Evolutionary conservation across 2,329 filamentous ascomycete genomes (phyloP).

Genomic region (Hypoxylon sp.): DNA sequence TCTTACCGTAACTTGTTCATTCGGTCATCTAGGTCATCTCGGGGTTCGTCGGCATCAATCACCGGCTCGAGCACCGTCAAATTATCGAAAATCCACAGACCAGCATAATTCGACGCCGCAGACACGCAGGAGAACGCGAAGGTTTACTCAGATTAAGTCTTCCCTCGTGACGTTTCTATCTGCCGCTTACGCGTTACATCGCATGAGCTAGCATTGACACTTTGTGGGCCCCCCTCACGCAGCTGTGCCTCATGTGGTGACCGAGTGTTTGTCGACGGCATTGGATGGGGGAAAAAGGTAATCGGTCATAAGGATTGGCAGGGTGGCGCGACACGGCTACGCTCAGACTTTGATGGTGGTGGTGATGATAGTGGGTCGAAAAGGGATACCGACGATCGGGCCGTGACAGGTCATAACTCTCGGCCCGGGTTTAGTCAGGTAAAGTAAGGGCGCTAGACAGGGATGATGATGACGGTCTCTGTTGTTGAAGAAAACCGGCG

Average conservation of each 20-base stretch:
- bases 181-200: slow-evolving; percentile 41
- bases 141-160: not conserved
- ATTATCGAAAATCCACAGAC: not conserved
- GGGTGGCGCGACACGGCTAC: not conserved
- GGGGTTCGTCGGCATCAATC: not conserved
- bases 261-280: slow-evolving; percentile 1
- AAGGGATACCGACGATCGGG: slow-evolving; percentile 15
- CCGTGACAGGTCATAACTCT: slow-evolving; percentile 10
- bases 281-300: not conserved
- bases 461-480: slow-evolving; percentile 6
- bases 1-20: not conserved
- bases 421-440: slow-evolving; percentile 26
- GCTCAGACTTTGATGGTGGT: not conserved
- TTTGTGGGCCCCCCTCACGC: slow-evolving; percentile 15
- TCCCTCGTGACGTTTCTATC: slow-evolving; percentile 23
- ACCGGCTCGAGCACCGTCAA: not conserved
- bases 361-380: not conserved
- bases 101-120: slow-evolving; percentile 3
- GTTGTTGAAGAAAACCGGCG: slow-evolving; percentile 14
- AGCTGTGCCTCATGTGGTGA: slow-evolving; percentile 13
- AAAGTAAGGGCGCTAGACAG: slow-evolving; percentile 22
- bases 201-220: slow-evolving; percentile 18
- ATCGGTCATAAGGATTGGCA: not conserved
- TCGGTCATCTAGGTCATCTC: not conserved
- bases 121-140: slow-evolving; percentile 5